Evolutionary conservation across 306 rosid species (phyloP).

Genomic region (Citrullus mucosospermus): DNA sequence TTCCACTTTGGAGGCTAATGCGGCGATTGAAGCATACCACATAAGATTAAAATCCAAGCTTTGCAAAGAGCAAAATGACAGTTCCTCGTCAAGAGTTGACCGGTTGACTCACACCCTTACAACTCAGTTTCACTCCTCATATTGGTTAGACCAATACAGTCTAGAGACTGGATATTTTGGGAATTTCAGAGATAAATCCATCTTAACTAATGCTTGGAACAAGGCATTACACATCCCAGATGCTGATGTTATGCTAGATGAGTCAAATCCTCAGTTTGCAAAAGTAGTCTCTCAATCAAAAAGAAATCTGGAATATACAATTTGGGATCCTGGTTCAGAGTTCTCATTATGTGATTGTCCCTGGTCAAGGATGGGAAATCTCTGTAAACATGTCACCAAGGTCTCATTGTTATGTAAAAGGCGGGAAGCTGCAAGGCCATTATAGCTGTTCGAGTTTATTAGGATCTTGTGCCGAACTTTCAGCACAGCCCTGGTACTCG

Average conservation of each 20-base stretch:
- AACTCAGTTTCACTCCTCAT: constrained; percentile 48
- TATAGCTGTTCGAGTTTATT: constrained; percentile 55
- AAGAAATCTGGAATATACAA: constrained; percentile 40
- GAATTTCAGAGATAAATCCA: constrained; percentile 30
- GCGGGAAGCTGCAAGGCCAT: constrained; percentile 46
- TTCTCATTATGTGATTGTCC: constrained; percentile 73
- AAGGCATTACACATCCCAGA: constrained; percentile 52
- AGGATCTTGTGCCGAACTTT: constrained; percentile 44
- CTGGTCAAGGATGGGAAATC: constrained; percentile 60
- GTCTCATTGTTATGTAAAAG: constrained; percentile 49
- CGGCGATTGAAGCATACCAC: constrained; percentile 64
- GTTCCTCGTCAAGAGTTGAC: constrained; percentile 51
- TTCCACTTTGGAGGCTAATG: constrained; percentile 49
- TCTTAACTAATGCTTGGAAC: constrained; percentile 50
- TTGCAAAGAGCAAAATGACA: constrained; percentile 32
- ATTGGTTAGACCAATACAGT: constrained; percentile 65
- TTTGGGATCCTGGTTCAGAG: constrained; percentile 76
- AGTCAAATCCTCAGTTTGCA: constrained; percentile 49
- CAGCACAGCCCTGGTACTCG: constrained; percentile 58
- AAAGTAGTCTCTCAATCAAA: constrained; percentile 58
- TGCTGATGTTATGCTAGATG: constrained; percentile 51
- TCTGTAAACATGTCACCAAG: constrained; percentile 66
- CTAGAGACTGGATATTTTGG: constrained; percentile 47
- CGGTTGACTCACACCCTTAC: constrained; percentile 60
- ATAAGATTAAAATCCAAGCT: constrained; percentile 49